Percentiles rank a stretch among this genome's conserved stretches.
These are phyloP conservation scores for Rhododendron henanense DNA, from an alignment of 148 eudicot genomes.

Conservation along the genomic window DNA sequence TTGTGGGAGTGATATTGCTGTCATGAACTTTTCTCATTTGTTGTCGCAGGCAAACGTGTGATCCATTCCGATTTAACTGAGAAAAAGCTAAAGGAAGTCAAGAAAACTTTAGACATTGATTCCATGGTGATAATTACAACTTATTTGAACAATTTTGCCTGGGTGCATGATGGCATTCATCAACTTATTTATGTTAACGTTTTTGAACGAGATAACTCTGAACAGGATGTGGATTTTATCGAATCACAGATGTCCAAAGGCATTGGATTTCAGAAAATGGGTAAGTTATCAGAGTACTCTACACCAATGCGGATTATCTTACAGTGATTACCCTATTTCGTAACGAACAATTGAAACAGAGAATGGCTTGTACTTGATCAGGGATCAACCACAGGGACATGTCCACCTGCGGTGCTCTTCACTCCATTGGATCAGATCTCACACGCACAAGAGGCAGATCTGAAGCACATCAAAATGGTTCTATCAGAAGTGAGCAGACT, in stretches of 20 bases:
- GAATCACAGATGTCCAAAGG: constrained; percentile 38
- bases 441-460: constrained; percentile 70
- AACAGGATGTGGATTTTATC: constrained; percentile 57
- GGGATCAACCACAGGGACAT: constrained; percentile 51
- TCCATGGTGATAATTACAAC: constrained; percentile 43
- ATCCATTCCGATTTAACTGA: constrained; percentile 72
- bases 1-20: neutral
- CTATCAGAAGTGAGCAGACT: constrained; percentile 49
- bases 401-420: constrained; percentile 78
- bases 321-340: neutral
- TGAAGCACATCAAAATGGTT: constrained; percentile 35
- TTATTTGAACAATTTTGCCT: neutral
- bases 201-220: neutral
- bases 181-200: neutral
- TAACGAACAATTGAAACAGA: neutral
- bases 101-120: constrained; percentile 50
- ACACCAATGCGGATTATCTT: neutral
- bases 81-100: constrained; percentile 76
- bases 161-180: neutral
- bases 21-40: neutral
- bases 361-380: constrained; percentile 10
- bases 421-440: constrained; percentile 89
- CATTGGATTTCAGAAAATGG: constrained; percentile 30
- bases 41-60: constrained; percentile 78
- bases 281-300: constrained; percentile 23